Evolutionary conservation across 768 basidiomycete species (phyloP), one percentile per base, ranked within the genome.

Genomic region (Lyophyllum atratum): DNA sequence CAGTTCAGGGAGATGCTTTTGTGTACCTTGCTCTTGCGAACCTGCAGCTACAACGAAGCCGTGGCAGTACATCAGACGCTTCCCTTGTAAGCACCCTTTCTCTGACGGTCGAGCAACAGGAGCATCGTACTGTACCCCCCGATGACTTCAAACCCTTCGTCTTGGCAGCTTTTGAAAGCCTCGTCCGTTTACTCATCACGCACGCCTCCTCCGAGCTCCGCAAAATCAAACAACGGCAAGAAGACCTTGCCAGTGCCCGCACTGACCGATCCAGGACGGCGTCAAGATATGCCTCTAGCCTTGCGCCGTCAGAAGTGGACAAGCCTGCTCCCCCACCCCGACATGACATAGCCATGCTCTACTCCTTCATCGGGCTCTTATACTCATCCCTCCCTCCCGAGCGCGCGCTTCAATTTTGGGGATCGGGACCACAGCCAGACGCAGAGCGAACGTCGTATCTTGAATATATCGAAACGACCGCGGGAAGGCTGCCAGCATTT

Each of bases 211-310:
- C 90, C 0, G 90, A 91, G 68, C 77, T 92, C 33, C 83, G 89
- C 33, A 92, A 92, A 70, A 89, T 97, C 68, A 92, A 93, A 66
- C 91, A 94, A 60, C 76, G 89, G 28, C 95, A 97, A 68, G 94
- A 96, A 70, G 94, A 97, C 67, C 77, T 92, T 43, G 86, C 89
- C 0, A 85, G 77, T 59, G 82, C 83, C 22, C 81, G 89, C 11
- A 80, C 83, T 3, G 86, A 88, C 66, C 80, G 89, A 25, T 78
- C 83, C 15, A 77, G 87, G 49, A 73, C 79, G 48, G 73, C 83
- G 7, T 56, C 80, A 7, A 74, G 82, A n/a, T 80, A 77, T 62
- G 65, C 74, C n/a, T 68, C 75, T 5, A 74, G 74, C 28, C 60
- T 73, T 15, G 74, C 78, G 1, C 68, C 75, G 24, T 48, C 49